Evolutionary conservation across 2,329 filamentous ascomycete species (phyloP).

Genomic region (Teratosphaeria nubilosa): DNA sequence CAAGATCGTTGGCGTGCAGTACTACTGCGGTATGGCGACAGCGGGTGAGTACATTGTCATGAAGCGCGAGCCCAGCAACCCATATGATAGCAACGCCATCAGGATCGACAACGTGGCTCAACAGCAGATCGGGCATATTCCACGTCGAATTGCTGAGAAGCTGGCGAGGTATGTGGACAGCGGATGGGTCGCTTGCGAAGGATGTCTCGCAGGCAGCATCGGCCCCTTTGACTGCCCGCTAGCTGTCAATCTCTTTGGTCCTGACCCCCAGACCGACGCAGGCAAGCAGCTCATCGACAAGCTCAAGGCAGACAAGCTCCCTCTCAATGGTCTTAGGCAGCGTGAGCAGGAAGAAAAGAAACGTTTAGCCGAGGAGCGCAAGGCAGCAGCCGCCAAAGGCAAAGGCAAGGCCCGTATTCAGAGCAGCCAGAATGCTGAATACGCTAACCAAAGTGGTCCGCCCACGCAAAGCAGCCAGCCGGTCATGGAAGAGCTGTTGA

Average conservation of each 20-base stretch:
- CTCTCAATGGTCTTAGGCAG: constrained; percentile 38
- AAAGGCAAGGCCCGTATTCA: constrained; percentile 5
- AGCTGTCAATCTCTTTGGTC: constrained; percentile 58
- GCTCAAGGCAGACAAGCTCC: constrained; percentile 56
- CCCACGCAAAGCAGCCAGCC: constrained; percentile 18
- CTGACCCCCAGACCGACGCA: constrained; percentile 23
- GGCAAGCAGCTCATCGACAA: constrained; percentile 46
- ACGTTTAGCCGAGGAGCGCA: constrained; percentile 16
- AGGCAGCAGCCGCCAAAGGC: constrained; percentile 14
- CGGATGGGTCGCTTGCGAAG: constrained; percentile 54
- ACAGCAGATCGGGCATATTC: constrained; percentile 69
- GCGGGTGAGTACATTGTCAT: constrained; percentile 54
- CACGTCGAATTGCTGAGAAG: constrained; percentile 56
- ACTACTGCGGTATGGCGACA: constrained; percentile 54
- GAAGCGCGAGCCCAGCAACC: constrained; percentile 56
- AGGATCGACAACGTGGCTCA: constrained; percentile 66
- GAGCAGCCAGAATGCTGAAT: constrained; percentile 4
- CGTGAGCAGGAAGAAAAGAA: constrained; percentile 18
- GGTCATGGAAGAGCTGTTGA: constrained; percentile 54
- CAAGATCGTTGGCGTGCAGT: constrained; percentile 52
- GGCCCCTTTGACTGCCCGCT: constrained; percentile 63
- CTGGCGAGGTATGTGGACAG: constrained; percentile 61
- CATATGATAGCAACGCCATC: constrained; percentile 61
- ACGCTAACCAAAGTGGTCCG: constrained; percentile 10
- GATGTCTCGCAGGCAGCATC: constrained; percentile 56